These are phyloP conservation scores for Haplosporangium sp. DNA, from an alignment of 371 early-diverging fungal species.

Conservation along the genomic window DNA sequence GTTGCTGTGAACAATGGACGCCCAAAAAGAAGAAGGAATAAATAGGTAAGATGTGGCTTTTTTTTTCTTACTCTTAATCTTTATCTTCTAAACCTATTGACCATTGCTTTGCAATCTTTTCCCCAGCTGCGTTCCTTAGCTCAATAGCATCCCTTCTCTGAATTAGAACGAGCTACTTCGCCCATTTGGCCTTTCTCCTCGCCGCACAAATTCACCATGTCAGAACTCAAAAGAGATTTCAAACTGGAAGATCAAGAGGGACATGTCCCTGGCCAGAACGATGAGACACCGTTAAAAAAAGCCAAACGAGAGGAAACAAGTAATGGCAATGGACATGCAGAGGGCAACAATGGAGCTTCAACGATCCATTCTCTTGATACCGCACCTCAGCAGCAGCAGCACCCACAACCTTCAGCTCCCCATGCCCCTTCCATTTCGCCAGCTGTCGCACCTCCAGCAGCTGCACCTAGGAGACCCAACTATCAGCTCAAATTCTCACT, in stretches of 20 bases:
- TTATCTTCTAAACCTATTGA: too few relatives aligned
- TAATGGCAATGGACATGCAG: neutral
- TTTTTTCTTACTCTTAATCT: too few relatives aligned
- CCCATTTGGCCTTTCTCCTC: conserved; percentile 1
- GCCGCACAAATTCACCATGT: conserved; percentile 11
- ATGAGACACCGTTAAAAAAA: conserved; percentile 4
- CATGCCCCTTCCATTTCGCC: neutral
- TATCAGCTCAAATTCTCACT: conserved; percentile 90
- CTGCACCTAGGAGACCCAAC: conserved; percentile 75
- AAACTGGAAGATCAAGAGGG: conserved; percentile 35
- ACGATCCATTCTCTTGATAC: neutral
- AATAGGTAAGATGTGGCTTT: too few relatives aligned
- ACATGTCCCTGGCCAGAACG: conserved; percentile 22
- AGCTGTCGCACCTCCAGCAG: conserved; percentile 39
- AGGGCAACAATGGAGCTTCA: neutral
- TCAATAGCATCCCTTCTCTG: neutral
- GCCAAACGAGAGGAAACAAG: too few relatives aligned
- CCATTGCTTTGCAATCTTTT: too few relatives aligned
- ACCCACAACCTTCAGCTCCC: conserved; percentile 2
- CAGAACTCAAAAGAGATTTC: conserved; percentile 47
- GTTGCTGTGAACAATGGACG: conserved; percentile 4
- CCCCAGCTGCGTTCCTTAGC: neutral
- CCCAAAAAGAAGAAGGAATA: too few relatives aligned
- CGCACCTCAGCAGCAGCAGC: neutral
- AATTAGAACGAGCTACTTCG: neutral